phyloP scores from a whole-genome alignment of 805 yeast genomes.

The Brettanomyces bruxellensis region DNA sequence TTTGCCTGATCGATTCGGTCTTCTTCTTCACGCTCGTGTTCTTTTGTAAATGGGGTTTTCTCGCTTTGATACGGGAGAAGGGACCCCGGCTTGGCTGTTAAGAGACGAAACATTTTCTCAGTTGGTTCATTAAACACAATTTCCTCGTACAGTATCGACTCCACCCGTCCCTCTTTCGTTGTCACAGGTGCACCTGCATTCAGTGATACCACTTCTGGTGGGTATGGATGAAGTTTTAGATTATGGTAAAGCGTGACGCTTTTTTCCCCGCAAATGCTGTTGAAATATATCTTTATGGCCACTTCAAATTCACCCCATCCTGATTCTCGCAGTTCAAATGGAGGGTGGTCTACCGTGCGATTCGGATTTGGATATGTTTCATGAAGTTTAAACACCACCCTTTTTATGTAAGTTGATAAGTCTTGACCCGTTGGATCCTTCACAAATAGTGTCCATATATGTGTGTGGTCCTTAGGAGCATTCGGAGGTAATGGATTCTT shows the following conservation, averaged over 20 bases:
- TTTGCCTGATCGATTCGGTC: conserved; percentile 38
- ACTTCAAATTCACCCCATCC: conserved; percentile 99
- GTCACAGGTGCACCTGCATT: conserved; percentile 17
- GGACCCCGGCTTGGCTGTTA: conserved; percentile 62
- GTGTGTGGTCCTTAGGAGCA: conserved; percentile 87
- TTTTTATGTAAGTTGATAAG: conserved; percentile 69
- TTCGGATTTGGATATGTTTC: conserved; percentile 87
- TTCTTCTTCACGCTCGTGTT: conserved; percentile 58
- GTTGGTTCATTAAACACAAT: conserved; percentile 94
- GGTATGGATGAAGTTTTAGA: conserved; percentile 84
- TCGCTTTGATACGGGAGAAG: conserved; percentile 30
- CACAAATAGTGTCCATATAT: conserved; percentile 90
- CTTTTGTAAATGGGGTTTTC: conserved; percentile 25
- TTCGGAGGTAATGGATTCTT: conserved; percentile 40
- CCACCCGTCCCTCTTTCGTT: conserved; percentile 34
- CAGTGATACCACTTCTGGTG: conserved; percentile 9
- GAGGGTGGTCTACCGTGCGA: conserved; percentile 82
- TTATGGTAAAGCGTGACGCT: conserved; percentile 81
- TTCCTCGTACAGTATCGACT: conserved; percentile 72
- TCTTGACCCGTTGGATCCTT: conserved; percentile 77
- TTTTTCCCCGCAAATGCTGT: conserved; percentile 82
- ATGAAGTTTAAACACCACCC: conserved; percentile 89
- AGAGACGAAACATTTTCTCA: conserved; percentile 70
- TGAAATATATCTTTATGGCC: conserved; percentile 76
- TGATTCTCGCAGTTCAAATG: conserved; percentile 91